Conservation (phyloP, 2,329 filamentous ascomycete species). For the Fonsecaea nubica region DNA sequence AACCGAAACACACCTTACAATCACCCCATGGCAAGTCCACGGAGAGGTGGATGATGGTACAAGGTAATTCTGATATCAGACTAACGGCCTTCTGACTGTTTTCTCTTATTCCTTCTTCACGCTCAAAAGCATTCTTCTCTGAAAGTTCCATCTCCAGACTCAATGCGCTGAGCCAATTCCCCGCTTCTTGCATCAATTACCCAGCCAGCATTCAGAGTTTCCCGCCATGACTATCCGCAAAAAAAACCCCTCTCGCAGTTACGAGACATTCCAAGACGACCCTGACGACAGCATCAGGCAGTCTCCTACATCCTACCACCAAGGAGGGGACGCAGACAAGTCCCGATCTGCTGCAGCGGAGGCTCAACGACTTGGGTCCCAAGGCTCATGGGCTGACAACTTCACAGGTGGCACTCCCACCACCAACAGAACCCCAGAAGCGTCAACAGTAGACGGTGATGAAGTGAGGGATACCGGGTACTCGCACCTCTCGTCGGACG, state of each 20-base stretch:
- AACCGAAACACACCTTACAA: background rate
- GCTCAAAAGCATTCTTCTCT: background rate
- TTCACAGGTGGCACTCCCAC: slow-evolving; percentile 33
- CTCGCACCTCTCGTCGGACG: slow-evolving; percentile 18
- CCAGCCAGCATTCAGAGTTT: background rate
- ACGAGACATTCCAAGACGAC: slow-evolving; percentile 32
- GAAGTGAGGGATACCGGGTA: slow-evolving; percentile 25
- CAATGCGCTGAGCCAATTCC: slow-evolving; percentile 11
- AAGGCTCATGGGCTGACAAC: slow-evolving; percentile 36
- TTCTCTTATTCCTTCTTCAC: background rate
- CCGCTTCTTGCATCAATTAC: background rate
- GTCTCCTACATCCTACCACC: slow-evolving; percentile 23
- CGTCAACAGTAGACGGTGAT: slow-evolving; percentile 30
- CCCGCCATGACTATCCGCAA: slow-evolving; percentile 34
- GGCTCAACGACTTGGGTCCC: slow-evolving; percentile 35
- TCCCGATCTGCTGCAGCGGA: slow-evolving; percentile 35
- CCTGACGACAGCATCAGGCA: background rate
- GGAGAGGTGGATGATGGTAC: background rate
- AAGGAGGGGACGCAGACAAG: slow-evolving; percentile 33
- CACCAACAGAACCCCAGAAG: slow-evolving; percentile 30
- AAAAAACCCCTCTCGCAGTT: slow-evolving; percentile 31
- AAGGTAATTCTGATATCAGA: background rate
- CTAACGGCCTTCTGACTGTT: background rate
- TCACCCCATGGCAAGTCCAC: background rate
- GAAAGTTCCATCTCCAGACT: background rate